Evolutionary conservation across 306 rosid genomes (phyloP).

Genomic region (Potentilla sterilis): DNA sequence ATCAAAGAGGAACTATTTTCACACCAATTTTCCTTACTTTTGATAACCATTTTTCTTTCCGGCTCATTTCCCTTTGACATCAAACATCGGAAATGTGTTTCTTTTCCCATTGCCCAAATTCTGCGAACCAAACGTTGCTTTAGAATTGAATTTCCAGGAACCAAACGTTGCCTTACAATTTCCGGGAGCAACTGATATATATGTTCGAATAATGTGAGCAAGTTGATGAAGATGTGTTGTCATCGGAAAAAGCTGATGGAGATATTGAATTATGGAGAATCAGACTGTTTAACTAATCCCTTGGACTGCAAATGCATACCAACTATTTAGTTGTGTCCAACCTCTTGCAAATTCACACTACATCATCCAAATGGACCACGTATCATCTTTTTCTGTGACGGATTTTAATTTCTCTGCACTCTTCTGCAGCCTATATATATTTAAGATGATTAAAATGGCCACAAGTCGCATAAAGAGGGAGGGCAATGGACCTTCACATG

Average conservation of each 20-base stretch:
- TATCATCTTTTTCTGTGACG: constrained; percentile 1
- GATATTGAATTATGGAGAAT: constrained; percentile 7
- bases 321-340: constrained; percentile 11
- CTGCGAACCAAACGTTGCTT: no score
- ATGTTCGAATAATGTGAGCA: constrained; percentile 5
- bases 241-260: neutral
- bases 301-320: constrained; percentile 19
- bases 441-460: neutral
- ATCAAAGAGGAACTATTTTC: no score
- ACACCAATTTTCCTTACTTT: no score
- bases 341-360: constrained; percentile 11
- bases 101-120: no score
- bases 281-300: constrained; percentile 16
- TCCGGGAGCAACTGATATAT: neutral
- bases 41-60: no score
- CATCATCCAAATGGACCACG: constrained; percentile 26
- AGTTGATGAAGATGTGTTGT: constrained; percentile 3
- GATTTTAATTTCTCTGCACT: neutral
- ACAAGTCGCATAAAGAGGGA: constrained; percentile 6
- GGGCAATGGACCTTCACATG: constrained; percentile 12
- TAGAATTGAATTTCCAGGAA: neutral
- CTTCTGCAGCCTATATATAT: neutral
- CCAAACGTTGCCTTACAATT: no score
- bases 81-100: no score
- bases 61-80: no score